These are phyloP conservation scores for Sarocladiaceae sp. DNA, from an alignment of 2,329 filamentous ascomycete species.

Conservation along the genomic window DNA sequence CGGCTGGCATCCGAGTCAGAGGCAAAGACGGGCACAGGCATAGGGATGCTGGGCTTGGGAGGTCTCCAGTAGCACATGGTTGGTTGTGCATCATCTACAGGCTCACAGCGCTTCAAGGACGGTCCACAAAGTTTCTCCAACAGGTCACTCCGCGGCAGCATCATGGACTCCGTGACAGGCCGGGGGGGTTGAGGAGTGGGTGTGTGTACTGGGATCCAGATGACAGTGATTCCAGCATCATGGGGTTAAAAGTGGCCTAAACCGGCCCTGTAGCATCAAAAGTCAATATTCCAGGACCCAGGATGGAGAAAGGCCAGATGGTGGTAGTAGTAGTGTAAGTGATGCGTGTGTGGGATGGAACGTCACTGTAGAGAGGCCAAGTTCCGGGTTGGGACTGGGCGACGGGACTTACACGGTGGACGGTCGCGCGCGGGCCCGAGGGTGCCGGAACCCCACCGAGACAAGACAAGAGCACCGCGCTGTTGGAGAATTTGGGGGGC, in stretches of 20 bases:
- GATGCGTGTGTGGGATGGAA: background rate
- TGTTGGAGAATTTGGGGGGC: background rate
- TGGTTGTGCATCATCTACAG: slow-evolving; percentile 1
- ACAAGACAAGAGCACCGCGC: slow-evolving; percentile 1
- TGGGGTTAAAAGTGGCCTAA: too few species aligned
- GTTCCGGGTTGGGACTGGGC: too few species aligned
- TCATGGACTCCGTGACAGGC: background rate
- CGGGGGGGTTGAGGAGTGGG: background rate
- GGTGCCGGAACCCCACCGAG: slow-evolving; percentile 5
- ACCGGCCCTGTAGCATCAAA: too few species aligned
- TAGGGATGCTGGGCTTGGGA: too few species aligned
- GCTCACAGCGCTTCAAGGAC: background rate
- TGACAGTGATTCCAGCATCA: too few species aligned
- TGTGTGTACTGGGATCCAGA: background rate
- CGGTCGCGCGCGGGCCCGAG: slow-evolving; percentile 6
- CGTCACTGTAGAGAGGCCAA: slow-evolving; percentile 7
- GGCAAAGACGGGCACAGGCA: background rate
- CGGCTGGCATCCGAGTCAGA: background rate
- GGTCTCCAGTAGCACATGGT: background rate
- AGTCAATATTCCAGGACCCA: too few species aligned
- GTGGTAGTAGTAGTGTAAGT: background rate
- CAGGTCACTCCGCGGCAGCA: slow-evolving; percentile 1
- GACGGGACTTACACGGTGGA: slow-evolving; percentile 1
- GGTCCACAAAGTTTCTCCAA: slow-evolving; percentile 4
- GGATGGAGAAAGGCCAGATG: too few species aligned